Base-by-base conservation (phyloP, 2,329 filamentous ascomycete genomes). In the Fusarium sp. region DNA sequence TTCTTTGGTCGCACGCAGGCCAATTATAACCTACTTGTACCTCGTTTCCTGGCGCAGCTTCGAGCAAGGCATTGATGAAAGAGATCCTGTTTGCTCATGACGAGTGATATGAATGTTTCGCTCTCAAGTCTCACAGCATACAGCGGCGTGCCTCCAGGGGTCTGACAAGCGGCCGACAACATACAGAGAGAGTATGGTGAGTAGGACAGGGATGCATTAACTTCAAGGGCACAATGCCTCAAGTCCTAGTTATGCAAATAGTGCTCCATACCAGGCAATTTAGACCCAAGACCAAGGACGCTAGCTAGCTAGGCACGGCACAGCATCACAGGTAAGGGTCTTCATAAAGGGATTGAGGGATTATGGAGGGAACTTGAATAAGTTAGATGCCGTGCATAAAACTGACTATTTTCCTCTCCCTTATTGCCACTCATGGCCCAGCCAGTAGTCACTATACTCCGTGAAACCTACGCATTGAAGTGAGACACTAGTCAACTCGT, bases 401-500 rank as follows among this genome's bases (percentile, higher is more conserved):
- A 33, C 43, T 28, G 51, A 40, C 22, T 49, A 39, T 43, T 40
- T 51, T 21, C 15, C 15, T 54, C 45, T 46, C 53, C 21, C n/a
- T 60, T 54, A 19, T 69, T 55, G 57, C 62, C 52, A 67, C 64
- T 57, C 22, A 26, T 42, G 44, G 34, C n/a, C 50, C 21, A 57
- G 42, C 34, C 19, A 51, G 54, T 43, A 54, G 43, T 31, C 44
- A 54, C 52, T 39, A 51, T 57, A 54, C 53, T 38, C 28, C 24
- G 38, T 26, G 42, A 47, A 42, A 43, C 21, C 28, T 28, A 44
- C 44, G 38, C 36, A 33, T 28, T 46, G 11, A 22, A 49, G 57
- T 71, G 62, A 73, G 71, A 74, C 65, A 73, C 33, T 55, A 44
- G 40, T 52, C 50, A 57, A 28, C 46, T 47, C 43, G 60, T 62